Evolutionary conservation across 208 protist genomes (phyloP).

Genomic region (Leishmania braziliensis): DNA sequence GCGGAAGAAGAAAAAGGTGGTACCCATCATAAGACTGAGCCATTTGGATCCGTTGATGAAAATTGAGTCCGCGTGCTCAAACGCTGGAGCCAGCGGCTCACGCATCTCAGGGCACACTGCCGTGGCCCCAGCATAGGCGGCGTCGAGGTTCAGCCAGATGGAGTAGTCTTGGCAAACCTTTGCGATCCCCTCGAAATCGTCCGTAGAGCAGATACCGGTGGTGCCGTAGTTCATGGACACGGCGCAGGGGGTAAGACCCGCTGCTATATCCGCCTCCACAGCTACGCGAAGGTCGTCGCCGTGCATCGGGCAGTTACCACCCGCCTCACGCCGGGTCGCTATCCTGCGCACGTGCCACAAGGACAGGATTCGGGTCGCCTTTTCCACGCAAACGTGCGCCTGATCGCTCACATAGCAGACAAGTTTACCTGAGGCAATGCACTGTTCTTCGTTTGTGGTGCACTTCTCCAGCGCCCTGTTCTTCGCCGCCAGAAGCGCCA

Average conservation of each 20-base stretch:
- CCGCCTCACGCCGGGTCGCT: conserved; percentile 19
- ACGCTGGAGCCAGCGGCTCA: conserved; percentile 29
- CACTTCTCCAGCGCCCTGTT: conserved; percentile 32
- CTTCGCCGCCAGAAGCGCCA: conserved; percentile 55
- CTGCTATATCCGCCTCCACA: conserved; percentile 48
- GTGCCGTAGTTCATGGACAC: conserved; percentile 59
- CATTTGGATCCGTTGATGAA: conserved; percentile 75
- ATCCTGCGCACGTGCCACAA: conserved; percentile 43
- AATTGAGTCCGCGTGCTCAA: conserved; percentile 38
- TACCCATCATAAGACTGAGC: conserved; percentile 49
- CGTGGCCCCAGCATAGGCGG: conserved; percentile 60
- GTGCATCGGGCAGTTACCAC: conserved; percentile 50
- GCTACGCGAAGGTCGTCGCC: conserved; percentile 32
- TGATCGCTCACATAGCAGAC: conserved; percentile 56
- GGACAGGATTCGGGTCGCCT: conserved; percentile 45
- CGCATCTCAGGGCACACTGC: conserved; percentile 63
- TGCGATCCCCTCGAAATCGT: conserved; percentile 48
- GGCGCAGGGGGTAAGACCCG: conserved; percentile 56
- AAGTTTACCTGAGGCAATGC: conserved; percentile 29
- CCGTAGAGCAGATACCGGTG: conserved; percentile 56
- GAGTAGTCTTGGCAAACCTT: conserved; percentile 32
- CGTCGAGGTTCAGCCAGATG: conserved; percentile 69
- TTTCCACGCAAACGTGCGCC: conserved; percentile 61
- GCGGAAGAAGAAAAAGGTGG: conserved; percentile 52
- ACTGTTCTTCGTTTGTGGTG: conserved; percentile 27